Evolutionary conservation across 345 rosid species (phyloP), one percentile per base, ranked within the genome.

Genomic region (Eucalyptus sp.): DNA sequence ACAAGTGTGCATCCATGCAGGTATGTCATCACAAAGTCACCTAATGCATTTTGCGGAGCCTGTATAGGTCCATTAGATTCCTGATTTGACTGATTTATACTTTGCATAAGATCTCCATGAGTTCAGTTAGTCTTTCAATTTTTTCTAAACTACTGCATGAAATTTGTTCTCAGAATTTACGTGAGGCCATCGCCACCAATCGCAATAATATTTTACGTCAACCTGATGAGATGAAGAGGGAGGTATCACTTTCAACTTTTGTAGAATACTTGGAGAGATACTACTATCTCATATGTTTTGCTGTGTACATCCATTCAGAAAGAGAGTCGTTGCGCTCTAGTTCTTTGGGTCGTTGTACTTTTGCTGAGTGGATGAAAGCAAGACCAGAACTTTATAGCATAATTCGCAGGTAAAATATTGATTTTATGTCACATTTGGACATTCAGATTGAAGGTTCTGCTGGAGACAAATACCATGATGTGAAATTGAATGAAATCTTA

Each of bases 1-100:
- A 98, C 93, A 96, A 96, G 93, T 98, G 99, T 92, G 93, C 99
- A 87, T 94, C 98, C 90, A 98, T 98, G 99, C 99, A 98, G 98
- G 99, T 98, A 92, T 89, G 84, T 66, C 27, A 46, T 58, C 43
- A 48, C 84, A 41, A 76, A 41, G 84, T 76, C 84, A 76, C 84
- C 48, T 41, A 76, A 76, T 76, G 48, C 84, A 41, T 76, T 79
- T 76, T 3, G 3, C 8, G 1, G 29, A 76, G 29, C 48, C 51
- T 48, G 56, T 80, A n/a, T 90, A 84, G 89, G 83, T 84, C 68
- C 31, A 71, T 48, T 86, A 62, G 25, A 44, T 37, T 83, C 54
- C 25, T 43, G 12, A 83, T 62, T 58, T 52, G 81, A 58, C 49
- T 31, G 58, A 29, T 84, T 71, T 54, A 81, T 81, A 46, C 43